These are phyloP conservation scores for Trametes pubescens DNA, from an alignment of 1,284 basidiomycete species.

Conservation along the genomic window DNA sequence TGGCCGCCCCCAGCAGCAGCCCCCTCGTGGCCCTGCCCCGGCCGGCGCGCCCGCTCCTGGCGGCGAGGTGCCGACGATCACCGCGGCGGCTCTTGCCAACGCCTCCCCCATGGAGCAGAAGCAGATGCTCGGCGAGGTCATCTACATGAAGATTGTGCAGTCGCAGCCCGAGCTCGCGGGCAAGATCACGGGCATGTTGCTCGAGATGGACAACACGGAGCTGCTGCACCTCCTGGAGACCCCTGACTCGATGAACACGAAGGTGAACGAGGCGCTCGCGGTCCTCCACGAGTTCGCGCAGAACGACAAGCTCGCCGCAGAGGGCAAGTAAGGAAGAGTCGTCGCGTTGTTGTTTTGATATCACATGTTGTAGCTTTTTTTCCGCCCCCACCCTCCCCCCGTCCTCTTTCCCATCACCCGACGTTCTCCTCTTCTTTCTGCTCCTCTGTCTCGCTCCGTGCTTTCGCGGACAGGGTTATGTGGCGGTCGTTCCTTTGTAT, in stretches of 20 bases:
- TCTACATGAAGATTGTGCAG: constrained; percentile 89
- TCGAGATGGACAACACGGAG: constrained; percentile 97
- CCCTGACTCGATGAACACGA: constrained; percentile 81
- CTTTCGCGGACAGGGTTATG: constrained; percentile 49
- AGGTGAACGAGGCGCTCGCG: constrained; percentile 88
- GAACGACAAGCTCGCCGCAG: constrained; percentile 48
- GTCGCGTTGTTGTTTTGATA: constrained; percentile 36
- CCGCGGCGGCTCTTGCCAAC: constrained; percentile 69
- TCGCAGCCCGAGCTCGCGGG: constrained; percentile 89
- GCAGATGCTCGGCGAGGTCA: constrained; percentile 94
- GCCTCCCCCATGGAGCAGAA: constrained; percentile 92
- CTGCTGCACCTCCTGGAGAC: constrained; percentile 87
- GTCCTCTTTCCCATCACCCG: constrained; percentile 34
- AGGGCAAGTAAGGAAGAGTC: constrained; percentile 36
- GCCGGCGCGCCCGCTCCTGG: constrained; percentile 48
- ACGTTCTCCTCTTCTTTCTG: constrained; percentile 39
- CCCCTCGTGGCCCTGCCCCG: constrained; percentile 47
- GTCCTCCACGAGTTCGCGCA: constrained; percentile 83
- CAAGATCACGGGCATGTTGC: constrained; percentile 97
- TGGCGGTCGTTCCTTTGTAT: constrained; percentile 65
- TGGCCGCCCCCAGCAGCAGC: constrained; percentile 40
- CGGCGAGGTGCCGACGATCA: constrained; percentile 45
- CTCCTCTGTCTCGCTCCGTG: constrained; percentile 39
- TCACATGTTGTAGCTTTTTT: constrained; percentile 28
- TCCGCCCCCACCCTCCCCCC: constrained; percentile 13